Evolutionary conservation across 164 flowering plant species (phyloP).

Genomic region (Euptelea pleiosperma): DNA sequence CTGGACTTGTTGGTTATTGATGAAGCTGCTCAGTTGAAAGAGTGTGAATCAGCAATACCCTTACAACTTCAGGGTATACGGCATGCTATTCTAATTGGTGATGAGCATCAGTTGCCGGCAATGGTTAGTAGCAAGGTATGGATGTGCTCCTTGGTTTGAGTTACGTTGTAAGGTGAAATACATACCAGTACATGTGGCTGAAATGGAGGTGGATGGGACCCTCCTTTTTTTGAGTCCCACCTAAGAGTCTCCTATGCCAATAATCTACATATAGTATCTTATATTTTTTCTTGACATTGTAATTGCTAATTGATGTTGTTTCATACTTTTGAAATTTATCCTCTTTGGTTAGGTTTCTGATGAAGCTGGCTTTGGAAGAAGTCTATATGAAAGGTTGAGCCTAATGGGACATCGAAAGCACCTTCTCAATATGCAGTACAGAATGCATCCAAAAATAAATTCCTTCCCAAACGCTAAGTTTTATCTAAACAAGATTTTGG

Average conservation of each 20-base stretch:
- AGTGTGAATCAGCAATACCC: too few species aligned
- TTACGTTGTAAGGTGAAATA: too few species aligned
- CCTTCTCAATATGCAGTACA: too few species aligned
- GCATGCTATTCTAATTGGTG: slow-evolving; percentile 36
- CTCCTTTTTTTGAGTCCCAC: too few species aligned
- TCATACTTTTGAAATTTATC: neutral
- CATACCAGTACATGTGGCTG: too few species aligned
- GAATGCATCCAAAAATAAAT: slow-evolving; percentile 57
- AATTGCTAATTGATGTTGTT: neutral
- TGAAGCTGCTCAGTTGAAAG: too few species aligned
- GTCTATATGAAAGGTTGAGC: slow-evolving; percentile 38
- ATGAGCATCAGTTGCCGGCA: slow-evolving; percentile 50
- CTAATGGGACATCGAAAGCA: slow-evolving; percentile 25
- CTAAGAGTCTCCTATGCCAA: too few species aligned
- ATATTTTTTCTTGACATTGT: neutral
- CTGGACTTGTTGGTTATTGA: slow-evolving; percentile 25
- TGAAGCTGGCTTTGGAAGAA: slow-evolving; percentile 41
- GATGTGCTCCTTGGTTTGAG: neutral
- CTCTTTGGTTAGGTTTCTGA: slow-evolving; percentile 15
- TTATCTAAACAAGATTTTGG: slow-evolving; percentile 21
- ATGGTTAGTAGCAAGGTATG: slow-evolving; percentile 41
- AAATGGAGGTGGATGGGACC: too few species aligned
- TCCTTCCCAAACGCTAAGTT: slow-evolving; percentile 39
- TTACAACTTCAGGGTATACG: slow-evolving; percentile 32
- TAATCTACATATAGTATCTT: too few species aligned